These are phyloP conservation scores for Adansonia digitata DNA, from an alignment of 345 rosid species.

Conservation along the genomic window DNA sequence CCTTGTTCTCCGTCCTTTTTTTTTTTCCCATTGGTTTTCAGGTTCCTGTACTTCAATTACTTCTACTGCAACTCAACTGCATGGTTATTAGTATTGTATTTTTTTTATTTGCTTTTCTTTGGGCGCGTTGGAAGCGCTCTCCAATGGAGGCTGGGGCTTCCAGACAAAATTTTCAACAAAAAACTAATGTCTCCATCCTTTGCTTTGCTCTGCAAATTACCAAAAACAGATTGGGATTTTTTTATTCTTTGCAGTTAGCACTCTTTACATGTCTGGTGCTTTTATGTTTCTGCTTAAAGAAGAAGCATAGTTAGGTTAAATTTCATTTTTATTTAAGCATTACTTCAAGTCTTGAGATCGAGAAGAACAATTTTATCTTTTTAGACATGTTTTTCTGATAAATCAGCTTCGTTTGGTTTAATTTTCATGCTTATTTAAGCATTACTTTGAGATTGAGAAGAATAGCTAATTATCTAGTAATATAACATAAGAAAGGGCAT, in stretches of 20 bases:
- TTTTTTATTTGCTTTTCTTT: not conserved
- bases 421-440: too few relatives aligned
- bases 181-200: not conserved
- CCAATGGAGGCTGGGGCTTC: not conserved
- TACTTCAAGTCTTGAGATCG: too few relatives aligned
- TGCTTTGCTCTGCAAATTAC: not conserved
- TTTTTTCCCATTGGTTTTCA: not conserved
- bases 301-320: too few relatives aligned
- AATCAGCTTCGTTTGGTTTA: too few relatives aligned
- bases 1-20: not conserved
- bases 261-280: not conserved
- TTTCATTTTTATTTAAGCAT: too few relatives aligned
- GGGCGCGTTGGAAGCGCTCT: not conserved
- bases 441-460: too few relatives aligned
- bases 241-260: not conserved
- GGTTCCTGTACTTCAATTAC: not conserved
- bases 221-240: not conserved
- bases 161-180: constrained; percentile 2
- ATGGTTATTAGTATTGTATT: not conserved
- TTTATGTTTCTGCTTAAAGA: not conserved
- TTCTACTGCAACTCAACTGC: not conserved
- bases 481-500: too few relatives aligned
- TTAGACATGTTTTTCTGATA: too few relatives aligned
- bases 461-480: too few relatives aligned
- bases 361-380: too few relatives aligned